Evolutionary conservation across 2,329 filamentous ascomycete species (phyloP), one percentile per base, ranked within the genome.

Genomic region (Hawksworthiomyces lignivorus): DNA sequence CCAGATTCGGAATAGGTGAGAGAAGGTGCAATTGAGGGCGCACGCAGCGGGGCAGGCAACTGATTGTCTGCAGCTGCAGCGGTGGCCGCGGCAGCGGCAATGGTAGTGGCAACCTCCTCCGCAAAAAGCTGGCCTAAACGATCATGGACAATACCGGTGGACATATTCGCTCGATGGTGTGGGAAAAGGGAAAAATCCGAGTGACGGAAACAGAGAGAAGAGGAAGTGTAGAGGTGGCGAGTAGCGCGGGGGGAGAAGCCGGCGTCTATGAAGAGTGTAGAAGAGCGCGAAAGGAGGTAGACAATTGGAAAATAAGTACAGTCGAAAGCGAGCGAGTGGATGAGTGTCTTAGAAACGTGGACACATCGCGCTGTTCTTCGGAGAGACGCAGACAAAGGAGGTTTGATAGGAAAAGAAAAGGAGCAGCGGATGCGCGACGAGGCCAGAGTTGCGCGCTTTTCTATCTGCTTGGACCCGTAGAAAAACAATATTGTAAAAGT

Each of bases 1-100:
- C 65, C 64, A 5, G 76, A 79, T 49, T 78, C 75, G 12, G 77
- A 80, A 53, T 75, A 81, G 42, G 75, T 79, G 42, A 82, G 67
- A 1, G 77, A 80, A 1, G 78, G 77, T 1, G 74, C 75, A 36
- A 70, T 62, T 11, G 76, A 79, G 31, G 69, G 67, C 2, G 67
- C 52, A 2, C 51, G 43, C 48, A 66, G 63, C 49, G 72, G 69
- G 47, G 68, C 60, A 17, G 69, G 66, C 27, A 68, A 61, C 55
- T 63, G 64, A 50, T 64, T 35, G 39, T 61, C 51, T 26, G 61
- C 56, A 21, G 67, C 58, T 47, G 64, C 57, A 47, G 62, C 60
- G 29, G 44, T 44, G 20, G 47, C 49, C 3, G 41, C 43, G 14
- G 47, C 39, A 7, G 39, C 43, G 4, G 44, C 49, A 3, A 51